Percentiles rank a stretch among this genome's conserved stretches.
These are phyloP conservation scores for Cyclospora cayetanensis DNA, from an alignment of 169 alveolate species.

Conservation along the genomic window DNA sequence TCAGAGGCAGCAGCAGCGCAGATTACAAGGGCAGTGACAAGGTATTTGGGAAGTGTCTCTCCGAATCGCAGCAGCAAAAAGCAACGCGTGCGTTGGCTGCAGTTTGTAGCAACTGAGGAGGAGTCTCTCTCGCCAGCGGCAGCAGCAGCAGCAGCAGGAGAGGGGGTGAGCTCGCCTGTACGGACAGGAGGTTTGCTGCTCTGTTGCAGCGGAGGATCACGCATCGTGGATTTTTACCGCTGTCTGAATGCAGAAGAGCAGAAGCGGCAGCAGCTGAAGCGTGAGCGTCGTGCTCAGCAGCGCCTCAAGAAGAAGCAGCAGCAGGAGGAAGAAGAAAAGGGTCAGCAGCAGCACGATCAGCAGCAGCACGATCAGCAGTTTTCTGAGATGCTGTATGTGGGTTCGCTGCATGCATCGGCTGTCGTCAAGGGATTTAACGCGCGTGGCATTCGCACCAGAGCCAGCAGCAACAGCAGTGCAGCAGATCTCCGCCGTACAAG, in stretches of 20 bases:
- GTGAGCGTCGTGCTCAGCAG: not conserved
- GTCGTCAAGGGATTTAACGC: conserved; percentile 33
- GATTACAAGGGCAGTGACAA: not conserved
- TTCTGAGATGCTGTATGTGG: conserved; percentile 4
- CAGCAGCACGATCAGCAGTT: not conserved
- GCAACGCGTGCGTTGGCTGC: not conserved
- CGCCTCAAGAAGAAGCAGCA: not conserved
- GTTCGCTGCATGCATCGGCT: conserved; percentile 25
- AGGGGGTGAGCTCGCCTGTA: not conserved
- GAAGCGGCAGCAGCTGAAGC: not conserved
- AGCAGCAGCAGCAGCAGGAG: not conserved
- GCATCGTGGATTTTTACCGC: conserved; percentile 42
- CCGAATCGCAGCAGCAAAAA: conserved; percentile 5
- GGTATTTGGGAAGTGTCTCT: not conserved
- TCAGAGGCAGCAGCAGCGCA: not conserved
- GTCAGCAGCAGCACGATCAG: not conserved
- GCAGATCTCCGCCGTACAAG: not conserved
- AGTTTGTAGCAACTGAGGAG: not conserved
- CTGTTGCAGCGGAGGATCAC: conserved; percentile 22
- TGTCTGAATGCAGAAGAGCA: not conserved
- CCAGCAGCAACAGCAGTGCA: conserved; percentile 1
- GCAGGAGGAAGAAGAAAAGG: conserved; percentile 11
- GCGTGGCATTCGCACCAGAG: not conserved
- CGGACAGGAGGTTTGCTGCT: conserved; percentile 31
- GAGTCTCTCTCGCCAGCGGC: not conserved